These are phyloP conservation scores for Mucor mucedo DNA, from an alignment of 371 early-diverging fungal genomes.

Conservation along the genomic window DNA sequence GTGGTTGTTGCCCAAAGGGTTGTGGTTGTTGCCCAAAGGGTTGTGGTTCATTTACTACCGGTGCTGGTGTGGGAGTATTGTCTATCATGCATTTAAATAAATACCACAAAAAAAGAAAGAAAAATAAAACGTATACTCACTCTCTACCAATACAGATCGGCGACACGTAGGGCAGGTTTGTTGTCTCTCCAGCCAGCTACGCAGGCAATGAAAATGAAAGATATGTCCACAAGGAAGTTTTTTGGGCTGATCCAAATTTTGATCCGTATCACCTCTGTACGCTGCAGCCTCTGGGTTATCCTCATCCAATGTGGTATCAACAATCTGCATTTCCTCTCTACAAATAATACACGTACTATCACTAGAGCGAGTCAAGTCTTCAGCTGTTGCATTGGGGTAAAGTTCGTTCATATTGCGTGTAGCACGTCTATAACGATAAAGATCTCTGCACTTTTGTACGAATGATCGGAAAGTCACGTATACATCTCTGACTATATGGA, in stretches of 20 bases:
- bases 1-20: slow-evolving; percentile 4
- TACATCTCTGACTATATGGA: slow-evolving; percentile 95
- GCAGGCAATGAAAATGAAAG: slow-evolving; percentile 97
- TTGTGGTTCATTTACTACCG: slow-evolving; percentile 5
- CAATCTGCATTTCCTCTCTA: slow-evolving; percentile 88
- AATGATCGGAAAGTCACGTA: slow-evolving; percentile 93
- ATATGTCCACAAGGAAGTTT: slow-evolving; percentile 97
- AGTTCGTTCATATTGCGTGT: slow-evolving; percentile 94
- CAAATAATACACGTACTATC: slow-evolving; percentile 97
- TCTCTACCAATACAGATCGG: slow-evolving; percentile 54
- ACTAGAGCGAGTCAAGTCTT: slow-evolving; percentile 76
- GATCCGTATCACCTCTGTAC: slow-evolving; percentile 28
- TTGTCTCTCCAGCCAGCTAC: slow-evolving; percentile 98
- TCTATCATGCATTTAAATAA: slow-evolving; percentile 28
- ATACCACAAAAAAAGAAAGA: neutral
- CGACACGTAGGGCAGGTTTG: slow-evolving; percentile 98
- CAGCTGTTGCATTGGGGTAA: slow-evolving; percentile 87
- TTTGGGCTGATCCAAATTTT: slow-evolving; percentile 78
- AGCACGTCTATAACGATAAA: slow-evolving; percentile 90
- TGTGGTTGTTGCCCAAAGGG: slow-evolving; percentile 19
- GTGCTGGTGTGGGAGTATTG: neutral
- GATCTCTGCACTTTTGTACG: slow-evolving; percentile 82
- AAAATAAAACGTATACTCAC: neutral
- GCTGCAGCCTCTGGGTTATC: slow-evolving; percentile 31
- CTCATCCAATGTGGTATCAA: slow-evolving; percentile 8